Evolutionary conservation across 495 filamentous ascomycete genomes (phyloP).

Genomic region (Parmelia sp.): DNA sequence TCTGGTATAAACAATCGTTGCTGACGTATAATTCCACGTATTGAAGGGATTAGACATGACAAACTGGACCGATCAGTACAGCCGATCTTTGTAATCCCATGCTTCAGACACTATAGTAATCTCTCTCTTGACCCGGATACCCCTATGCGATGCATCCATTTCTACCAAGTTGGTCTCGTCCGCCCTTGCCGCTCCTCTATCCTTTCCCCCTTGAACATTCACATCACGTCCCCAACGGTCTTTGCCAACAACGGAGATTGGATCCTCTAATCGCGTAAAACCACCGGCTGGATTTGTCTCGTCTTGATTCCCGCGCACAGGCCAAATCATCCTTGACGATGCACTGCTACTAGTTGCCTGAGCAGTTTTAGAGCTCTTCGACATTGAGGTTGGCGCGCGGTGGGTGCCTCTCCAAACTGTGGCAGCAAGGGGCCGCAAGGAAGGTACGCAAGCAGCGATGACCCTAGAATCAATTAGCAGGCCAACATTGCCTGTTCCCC

Average conservation of each 20-base stretch:
- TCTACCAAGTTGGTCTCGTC: slow-evolving; percentile 14
- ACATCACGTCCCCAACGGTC: slow-evolving; percentile 14
- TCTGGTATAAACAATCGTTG: background rate
- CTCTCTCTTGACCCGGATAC: slow-evolving; percentile 17
- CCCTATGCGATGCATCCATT: background rate
- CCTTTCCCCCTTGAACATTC: slow-evolving; percentile 9
- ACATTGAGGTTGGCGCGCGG: slow-evolving; percentile 1
- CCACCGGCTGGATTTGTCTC: slow-evolving; percentile 6
- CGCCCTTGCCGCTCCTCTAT: background rate
- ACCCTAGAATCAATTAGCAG: slow-evolving; percentile 21
- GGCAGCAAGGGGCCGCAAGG: slow-evolving; percentile 36
- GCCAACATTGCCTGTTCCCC: background rate
- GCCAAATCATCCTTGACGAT: slow-evolving; percentile 14
- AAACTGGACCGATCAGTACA: too few species aligned
- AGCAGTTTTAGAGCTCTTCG: slow-evolving; percentile 8
- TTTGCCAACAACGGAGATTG: background rate
- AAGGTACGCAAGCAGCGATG: slow-evolving; percentile 42
- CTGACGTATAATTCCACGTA: background rate
- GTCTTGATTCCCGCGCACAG: slow-evolving; percentile 4
- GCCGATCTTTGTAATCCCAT: slow-evolving; percentile 20
- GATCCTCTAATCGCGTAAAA: slow-evolving; percentile 14
- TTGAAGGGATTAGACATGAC: background rate
- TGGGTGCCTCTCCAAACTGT: slow-evolving; percentile 13
- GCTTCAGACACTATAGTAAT: slow-evolving; percentile 14
- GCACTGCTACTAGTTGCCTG: slow-evolving; percentile 12